Evolutionary conservation across 2,329 filamentous ascomycete species (phyloP).

Genomic region (Aspergillus sp.): DNA sequence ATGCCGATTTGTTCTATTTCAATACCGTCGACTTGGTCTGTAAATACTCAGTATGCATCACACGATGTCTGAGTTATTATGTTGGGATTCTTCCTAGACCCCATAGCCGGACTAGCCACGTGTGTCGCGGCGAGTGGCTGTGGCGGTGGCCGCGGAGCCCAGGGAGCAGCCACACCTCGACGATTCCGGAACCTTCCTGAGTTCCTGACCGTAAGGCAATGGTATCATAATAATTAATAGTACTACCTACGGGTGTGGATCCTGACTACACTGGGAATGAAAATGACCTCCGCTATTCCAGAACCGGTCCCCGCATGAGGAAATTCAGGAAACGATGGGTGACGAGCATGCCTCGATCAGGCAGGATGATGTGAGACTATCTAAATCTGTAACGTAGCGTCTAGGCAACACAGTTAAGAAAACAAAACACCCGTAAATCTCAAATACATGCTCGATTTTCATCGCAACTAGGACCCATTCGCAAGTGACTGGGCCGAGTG

Average conservation of each 20-base stretch:
- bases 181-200: neutral
- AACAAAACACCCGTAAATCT: neutral
- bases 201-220: neutral
- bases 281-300: neutral
- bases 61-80: neutral
- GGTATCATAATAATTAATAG: neutral
- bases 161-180: neutral
- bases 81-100: neutral
- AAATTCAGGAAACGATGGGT: neutral
- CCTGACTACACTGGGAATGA: too few species aligned
- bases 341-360: neutral
- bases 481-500: neutral
- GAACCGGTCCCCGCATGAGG: neutral
- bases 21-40: neutral
- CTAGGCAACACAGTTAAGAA: neutral
- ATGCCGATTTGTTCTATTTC: too few species aligned
- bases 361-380: neutral
- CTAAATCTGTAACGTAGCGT: neutral
- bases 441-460: neutral
- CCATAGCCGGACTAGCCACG: slow-evolving; percentile 8
- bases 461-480: neutral
- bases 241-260: too few species aligned
- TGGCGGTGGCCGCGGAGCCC: neutral
- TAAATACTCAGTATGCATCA: neutral
- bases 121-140: slow-evolving; percentile 15